Conservation (phyloP, 208 protist species). For the Herpetomonas muscarum region DNA sequence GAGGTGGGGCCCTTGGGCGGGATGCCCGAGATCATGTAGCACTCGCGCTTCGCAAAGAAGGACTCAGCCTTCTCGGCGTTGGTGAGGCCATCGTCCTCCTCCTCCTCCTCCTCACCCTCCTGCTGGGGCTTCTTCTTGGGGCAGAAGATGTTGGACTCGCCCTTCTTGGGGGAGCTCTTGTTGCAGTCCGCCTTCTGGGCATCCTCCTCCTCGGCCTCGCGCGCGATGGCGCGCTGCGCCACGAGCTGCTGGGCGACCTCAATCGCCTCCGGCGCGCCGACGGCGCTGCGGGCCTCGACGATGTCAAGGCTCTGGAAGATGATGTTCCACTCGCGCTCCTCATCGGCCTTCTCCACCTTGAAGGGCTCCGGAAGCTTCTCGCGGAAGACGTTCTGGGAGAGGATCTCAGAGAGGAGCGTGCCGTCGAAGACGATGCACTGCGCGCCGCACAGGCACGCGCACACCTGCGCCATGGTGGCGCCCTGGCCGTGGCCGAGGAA, state of each 20-base stretch:
- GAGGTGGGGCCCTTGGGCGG: conserved; percentile 13
- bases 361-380: conserved; percentile 23
- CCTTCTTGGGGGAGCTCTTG: conserved; percentile 19
- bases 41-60: conserved; percentile 29
- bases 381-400: conserved; percentile 27
- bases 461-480: conserved; percentile 34
- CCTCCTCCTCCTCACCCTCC: conserved; percentile 6
- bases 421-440: conserved; percentile 40
- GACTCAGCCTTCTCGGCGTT: conserved; percentile 6
- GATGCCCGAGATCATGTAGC: conserved; percentile 23
- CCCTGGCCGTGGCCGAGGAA: conserved; percentile 50
- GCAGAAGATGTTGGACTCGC: conserved; percentile 1
- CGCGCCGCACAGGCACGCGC: conserved; percentile 22
- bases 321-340: conserved; percentile 19
- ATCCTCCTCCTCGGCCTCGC: conserved; percentile 4
- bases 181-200: not conserved
- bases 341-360: conserved; percentile 19
- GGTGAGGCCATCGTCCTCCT: not conserved
- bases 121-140: conserved; percentile 3
- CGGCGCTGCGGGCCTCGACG: conserved; percentile 10
- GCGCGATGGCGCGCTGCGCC: conserved; percentile 11
- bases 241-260: conserved; percentile 11
- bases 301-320: conserved; percentile 26
- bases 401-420: conserved; percentile 29
- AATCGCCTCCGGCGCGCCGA: not conserved